These are phyloP conservation scores for Sugiyamaella novakii DNA, from an alignment of 1,139 yeast genomes.

Conservation along the genomic window DNA sequence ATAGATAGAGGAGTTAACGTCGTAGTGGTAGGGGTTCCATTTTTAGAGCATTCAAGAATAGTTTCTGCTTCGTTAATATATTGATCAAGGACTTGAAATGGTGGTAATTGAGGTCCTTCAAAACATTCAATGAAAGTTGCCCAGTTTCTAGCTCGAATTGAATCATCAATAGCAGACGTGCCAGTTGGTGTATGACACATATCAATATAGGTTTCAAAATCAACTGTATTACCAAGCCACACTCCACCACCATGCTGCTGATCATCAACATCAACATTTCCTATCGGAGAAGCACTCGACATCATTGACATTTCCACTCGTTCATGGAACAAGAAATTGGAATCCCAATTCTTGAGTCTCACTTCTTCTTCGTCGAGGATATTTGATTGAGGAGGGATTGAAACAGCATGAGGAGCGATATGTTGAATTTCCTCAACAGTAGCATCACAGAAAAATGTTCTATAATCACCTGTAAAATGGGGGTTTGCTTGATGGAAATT, in stretches of 20 bases:
- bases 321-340: constrained; percentile 71
- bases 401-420: constrained; percentile 36
- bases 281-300: constrained; percentile 73
- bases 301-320: constrained; percentile 77
- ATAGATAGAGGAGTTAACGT: constrained; percentile 41
- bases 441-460: constrained; percentile 34
- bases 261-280: constrained; percentile 29
- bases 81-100: constrained; percentile 33
- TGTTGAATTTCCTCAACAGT: constrained; percentile 31
- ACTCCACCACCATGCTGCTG: constrained; percentile 44
- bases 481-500: constrained; percentile 26
- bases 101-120: constrained; percentile 64
- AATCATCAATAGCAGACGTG: constrained; percentile 14
- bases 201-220: constrained; percentile 44
- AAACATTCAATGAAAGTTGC: constrained; percentile 43
- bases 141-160: constrained; percentile 35
- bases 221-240: constrained; percentile 79
- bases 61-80: constrained; percentile 33
- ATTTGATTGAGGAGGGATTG: constrained; percentile 33
- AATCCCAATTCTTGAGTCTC: constrained; percentile 62
- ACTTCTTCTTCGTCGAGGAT: constrained; percentile 35
- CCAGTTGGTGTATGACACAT: constrained; percentile 14
- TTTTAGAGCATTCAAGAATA: constrained; percentile 2
- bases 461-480: constrained; percentile 21
- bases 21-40: constrained; percentile 5